phyloP scores from a whole-genome alignment of 441 rosid species.

The Euphorbia schlechtendalii region DNA sequence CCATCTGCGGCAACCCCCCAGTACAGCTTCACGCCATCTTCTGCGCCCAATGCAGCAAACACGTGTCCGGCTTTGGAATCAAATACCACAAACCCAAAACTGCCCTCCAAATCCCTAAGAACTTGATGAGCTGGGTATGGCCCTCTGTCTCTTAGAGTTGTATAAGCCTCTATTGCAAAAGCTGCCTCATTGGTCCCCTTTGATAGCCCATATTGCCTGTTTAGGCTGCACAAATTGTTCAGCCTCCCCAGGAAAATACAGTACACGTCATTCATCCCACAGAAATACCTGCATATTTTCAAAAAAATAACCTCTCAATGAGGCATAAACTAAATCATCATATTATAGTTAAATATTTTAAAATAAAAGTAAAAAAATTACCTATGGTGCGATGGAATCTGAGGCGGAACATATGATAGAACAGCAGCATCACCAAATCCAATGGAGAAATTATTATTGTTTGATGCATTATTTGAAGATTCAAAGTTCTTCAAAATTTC shows the following conservation, averaged over 20 bases:
- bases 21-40: conserved; percentile 53
- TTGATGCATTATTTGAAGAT: conserved; percentile 31
- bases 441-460: conserved; percentile 52
- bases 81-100: conserved; percentile 75
- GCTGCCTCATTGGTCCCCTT: conserved; percentile 70
- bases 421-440: conserved; percentile 52
- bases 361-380: conserved; percentile 15
- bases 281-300: conserved; percentile 50
- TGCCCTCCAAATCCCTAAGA: conserved; percentile 74
- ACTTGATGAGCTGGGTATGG: conserved; percentile 95
- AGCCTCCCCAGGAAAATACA: conserved; percentile 80
- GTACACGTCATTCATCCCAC: conserved; percentile 68
- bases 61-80: conserved; percentile 61
- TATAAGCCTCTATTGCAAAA: conserved; percentile 72
- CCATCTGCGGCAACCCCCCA: conserved; percentile 94
- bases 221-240: conserved; percentile 58
- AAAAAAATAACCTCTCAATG: no score
- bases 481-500: conserved; percentile 54
- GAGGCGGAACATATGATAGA: conserved; percentile 50
- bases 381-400: conserved; percentile 34
- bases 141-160: conserved; percentile 86
- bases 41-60: conserved; percentile 54
- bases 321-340: no score
- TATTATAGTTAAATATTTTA: no score
- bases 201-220: conserved; percentile 67